Evolutionary conservation across 2,329 filamentous ascomycete species (phyloP).

Genomic region (Stachybotrys chartarum): DNA sequence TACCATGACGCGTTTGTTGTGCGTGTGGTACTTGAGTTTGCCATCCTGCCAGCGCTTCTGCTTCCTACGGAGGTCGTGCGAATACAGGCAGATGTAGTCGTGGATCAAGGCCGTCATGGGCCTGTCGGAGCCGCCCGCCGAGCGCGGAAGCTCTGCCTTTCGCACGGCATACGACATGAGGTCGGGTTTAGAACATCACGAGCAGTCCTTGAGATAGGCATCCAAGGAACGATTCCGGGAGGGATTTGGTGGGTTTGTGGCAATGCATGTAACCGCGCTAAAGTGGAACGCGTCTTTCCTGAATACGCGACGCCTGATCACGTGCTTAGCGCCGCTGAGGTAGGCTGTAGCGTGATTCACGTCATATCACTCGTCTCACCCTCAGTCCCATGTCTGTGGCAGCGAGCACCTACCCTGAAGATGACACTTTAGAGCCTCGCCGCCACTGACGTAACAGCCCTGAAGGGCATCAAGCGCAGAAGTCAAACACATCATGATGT

Average conservation of each 20-base stretch:
- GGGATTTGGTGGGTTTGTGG: not conserved
- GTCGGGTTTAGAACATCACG: not conserved
- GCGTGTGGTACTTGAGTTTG: constrained; percentile 76
- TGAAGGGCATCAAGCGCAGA: too few species aligned
- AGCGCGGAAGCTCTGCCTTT: not conserved
- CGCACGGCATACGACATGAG: constrained; percentile 14
- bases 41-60: constrained; percentile 94
- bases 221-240: not conserved
- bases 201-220: not conserved
- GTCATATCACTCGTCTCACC: too few species aligned
- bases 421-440: too few species aligned
- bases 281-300: not conserved
- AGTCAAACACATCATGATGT: too few species aligned
- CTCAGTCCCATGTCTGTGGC: too few species aligned
- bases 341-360: too few species aligned
- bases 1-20: constrained; percentile 87
- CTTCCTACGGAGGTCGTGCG: constrained; percentile 76
- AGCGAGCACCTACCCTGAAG: too few species aligned
- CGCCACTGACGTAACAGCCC: too few species aligned
- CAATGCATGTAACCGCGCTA: not conserved
- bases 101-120: constrained; percentile 60
- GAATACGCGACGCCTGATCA: not conserved
- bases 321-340: not conserved
- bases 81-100: constrained; percentile 82
- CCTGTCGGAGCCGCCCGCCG: not conserved